Conservation (phyloP, 1,284 basidiomycete species). For the Ganoderma sp. region DNA sequence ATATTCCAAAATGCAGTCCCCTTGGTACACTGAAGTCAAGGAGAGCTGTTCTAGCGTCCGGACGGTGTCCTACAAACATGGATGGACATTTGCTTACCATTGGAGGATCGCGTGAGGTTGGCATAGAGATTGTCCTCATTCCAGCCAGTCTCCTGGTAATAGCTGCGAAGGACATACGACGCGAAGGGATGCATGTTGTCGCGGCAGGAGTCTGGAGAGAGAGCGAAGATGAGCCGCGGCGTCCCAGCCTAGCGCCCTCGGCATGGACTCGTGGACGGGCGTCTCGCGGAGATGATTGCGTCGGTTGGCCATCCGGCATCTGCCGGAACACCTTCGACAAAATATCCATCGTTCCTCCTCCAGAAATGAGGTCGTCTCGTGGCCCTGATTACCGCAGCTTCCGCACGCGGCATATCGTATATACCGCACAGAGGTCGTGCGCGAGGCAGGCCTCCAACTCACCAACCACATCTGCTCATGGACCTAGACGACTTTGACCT, state of each 20-base stretch:
- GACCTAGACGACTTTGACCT: slow-evolving; percentile 44
- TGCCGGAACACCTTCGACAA: slow-evolving; percentile 19
- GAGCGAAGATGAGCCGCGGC: not conserved
- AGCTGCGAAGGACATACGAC: slow-evolving; percentile 86
- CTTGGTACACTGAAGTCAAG: slow-evolving; percentile 84
- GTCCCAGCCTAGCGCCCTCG: not conserved
- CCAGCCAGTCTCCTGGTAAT: slow-evolving; percentile 93
- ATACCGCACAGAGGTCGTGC: not conserved
- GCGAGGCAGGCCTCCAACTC: not conserved
- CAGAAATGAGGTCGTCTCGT: not conserved
- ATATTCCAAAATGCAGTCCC: slow-evolving; percentile 82
- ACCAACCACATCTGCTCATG: slow-evolving; percentile 30
- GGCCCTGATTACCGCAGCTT: not conserved
- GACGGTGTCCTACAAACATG: slow-evolving; percentile 14
- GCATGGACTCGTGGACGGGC: not conserved
- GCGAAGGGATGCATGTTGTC: slow-evolving; percentile 79
- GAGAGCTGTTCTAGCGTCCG: slow-evolving; percentile 59
- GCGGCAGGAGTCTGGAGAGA: not conserved
- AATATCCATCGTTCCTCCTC: not conserved
- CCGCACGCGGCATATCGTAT: not conserved
- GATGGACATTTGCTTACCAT: slow-evolving; percentile 59
- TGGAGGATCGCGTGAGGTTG: slow-evolving; percentile 88
- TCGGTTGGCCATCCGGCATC: slow-evolving; percentile 14
- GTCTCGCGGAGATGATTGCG: slow-evolving; percentile 1
- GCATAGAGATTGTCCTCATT: slow-evolving; percentile 95